These are phyloP conservation scores for Hypholoma sublateritium DNA, from an alignment of 768 basidiomycete genomes.

Conservation along the genomic window DNA sequence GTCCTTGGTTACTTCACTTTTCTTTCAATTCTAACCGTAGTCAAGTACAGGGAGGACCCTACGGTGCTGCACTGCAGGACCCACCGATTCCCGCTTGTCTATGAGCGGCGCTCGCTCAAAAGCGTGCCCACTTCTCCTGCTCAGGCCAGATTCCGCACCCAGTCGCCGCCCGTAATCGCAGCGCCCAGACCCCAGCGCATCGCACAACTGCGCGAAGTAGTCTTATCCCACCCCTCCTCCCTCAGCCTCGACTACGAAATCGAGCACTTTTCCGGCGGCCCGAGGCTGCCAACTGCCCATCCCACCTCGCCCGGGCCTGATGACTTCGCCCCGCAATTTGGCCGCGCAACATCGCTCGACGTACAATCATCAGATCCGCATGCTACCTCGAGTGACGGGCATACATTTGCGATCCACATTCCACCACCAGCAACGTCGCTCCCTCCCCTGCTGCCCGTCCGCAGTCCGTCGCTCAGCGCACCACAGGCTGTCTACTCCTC, in stretches of 20 bases:
- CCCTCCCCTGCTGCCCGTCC: background rate
- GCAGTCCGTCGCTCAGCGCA: background rate
- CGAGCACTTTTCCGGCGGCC: constrained; percentile 37
- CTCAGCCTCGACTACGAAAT: constrained; percentile 45
- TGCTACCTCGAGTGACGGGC: background rate
- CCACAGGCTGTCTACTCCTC: constrained; percentile 9
- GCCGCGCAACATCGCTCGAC: constrained; percentile 1
- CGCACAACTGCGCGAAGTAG: constrained; percentile 24
- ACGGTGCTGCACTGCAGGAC: constrained; percentile 53
- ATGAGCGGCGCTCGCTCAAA: constrained; percentile 25
- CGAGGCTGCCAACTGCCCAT: background rate
- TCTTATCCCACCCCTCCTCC: constrained; percentile 39
- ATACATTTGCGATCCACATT: background rate
- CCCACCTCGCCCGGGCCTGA: background rate
- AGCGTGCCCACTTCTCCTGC: constrained; percentile 33
- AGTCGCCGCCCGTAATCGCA: constrained; percentile 37
- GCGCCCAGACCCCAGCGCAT: constrained; percentile 44
- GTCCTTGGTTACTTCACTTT: constrained; percentile 60
- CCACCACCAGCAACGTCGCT: background rate
- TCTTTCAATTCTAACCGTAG: constrained; percentile 40
- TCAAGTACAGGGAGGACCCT: constrained; percentile 43
- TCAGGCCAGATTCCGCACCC: constrained; percentile 33
- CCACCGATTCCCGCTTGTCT: constrained; percentile 39
- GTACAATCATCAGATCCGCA: background rate
- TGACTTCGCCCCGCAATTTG: background rate